Evolutionary conservation across 768 basidiomycete species (phyloP), one percentile per base, ranked within the genome.

Genomic region (Lactarius akahatsu): DNA sequence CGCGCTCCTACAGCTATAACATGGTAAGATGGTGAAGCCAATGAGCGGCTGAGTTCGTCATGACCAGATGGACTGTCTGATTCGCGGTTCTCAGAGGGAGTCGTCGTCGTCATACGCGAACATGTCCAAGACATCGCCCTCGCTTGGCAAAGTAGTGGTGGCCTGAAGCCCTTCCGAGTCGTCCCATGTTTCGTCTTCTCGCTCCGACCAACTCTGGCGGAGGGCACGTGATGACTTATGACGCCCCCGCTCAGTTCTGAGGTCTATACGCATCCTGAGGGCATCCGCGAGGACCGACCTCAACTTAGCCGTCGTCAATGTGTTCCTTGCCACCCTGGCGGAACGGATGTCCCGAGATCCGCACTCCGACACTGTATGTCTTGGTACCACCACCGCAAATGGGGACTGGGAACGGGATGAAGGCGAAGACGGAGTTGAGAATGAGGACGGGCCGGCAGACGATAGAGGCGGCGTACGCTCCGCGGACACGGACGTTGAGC

Each of bases 101-200:
- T 52, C 65, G 40, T 66, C 65, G 36, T 58, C 65, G 32, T 66
- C 65, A 28, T 67, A 67, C 16, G 66, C 58, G 43, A 67, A 67
- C 62, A 67, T 55, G 45, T 67, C 66, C 62, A 67, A 60, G 20
- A 60, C 62, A 60, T 67, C 66, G 41, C 58, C 58, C 8, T 67
- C 66, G 16, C 66, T 67, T 18, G 52, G 52, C 26, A 60, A 52
- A 38, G 58, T 23, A 45, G 58, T 23, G 15, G 43, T 4, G 0
- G 4, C 16, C 10, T 30, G 28, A 18, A 30, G 40, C 20, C 59
- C 62, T 8, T 45, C 36, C 36, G 36, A 13, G 36, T 38, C 50
- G 23, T 47, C 34, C n/a, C 34, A 16, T 10, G 32, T 20, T 1
- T 34, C 32, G 3, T 57, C 57, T 15, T 36, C 57, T 36, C 7